A percentile compares a stretch with the other conserved stretches of the same genome.
Conservation (phyloP, 257 asterid species). For the Primulina tabacum region DNA sequence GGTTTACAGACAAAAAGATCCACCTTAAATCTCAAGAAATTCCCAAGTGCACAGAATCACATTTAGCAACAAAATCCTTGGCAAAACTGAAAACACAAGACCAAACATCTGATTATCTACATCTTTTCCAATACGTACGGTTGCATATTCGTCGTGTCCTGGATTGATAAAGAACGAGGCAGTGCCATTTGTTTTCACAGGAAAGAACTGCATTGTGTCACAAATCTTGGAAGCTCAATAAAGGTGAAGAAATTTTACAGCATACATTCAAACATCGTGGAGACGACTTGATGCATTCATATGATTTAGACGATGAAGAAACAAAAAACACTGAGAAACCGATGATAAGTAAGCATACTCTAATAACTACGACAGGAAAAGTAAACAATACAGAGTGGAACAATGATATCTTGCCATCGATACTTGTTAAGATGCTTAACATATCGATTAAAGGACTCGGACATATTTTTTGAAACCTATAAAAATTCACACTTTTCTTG, state of each 20-base stretch:
- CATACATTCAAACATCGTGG: neutral
- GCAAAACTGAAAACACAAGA: neutral
- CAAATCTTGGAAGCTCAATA: neutral
- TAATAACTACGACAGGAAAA: no score
- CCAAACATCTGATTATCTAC: neutral
- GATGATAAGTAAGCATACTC: no score
- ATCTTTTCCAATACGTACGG: neutral
- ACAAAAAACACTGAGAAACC: no score
- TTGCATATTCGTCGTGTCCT: neutral
- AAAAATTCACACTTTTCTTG: no score
- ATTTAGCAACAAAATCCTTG: neutral
- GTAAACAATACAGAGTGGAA: no score
- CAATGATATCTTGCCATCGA: no score
- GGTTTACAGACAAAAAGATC: neutral
- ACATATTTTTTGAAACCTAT: no score
- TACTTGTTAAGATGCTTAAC: no score
- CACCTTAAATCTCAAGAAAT: neutral
- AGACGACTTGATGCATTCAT: neutral
- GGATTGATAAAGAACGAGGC: neutral
- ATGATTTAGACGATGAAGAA: no score
- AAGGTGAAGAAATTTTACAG: neutral
- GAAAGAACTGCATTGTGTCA: neutral
- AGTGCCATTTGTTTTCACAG: neutral
- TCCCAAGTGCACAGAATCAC: neutral
- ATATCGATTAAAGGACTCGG: no score